Evolutionary conservation across 1,139 yeast species (phyloP).

Genomic region (Suhomyces bokatorum): DNA sequence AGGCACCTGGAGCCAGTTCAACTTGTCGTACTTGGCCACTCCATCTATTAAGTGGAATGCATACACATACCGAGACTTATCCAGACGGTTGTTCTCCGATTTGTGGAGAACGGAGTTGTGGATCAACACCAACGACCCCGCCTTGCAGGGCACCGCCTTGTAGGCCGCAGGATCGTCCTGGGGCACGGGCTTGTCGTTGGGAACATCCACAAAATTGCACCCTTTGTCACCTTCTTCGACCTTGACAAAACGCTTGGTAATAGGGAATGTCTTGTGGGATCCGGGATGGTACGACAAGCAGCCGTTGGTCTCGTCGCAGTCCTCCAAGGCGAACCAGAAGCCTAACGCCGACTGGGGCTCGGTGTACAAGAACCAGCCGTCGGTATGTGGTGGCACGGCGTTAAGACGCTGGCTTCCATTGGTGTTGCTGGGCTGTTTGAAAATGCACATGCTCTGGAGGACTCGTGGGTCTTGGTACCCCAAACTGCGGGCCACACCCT

Average conservation of each 20-base stretch:
- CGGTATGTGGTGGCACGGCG: constrained; percentile 79
- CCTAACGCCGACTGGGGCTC: constrained; percentile 74
- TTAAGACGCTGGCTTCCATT: constrained; percentile 55
- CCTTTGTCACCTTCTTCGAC: constrained; percentile 49
- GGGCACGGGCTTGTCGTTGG: constrained; percentile 20
- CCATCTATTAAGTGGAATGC: constrained; percentile 83
- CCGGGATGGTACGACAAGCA: constrained; percentile 76
- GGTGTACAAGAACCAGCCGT: constrained; percentile 72
- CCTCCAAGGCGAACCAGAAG: constrained; percentile 81
- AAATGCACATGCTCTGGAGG: constrained; percentile 76
- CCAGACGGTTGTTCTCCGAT: constrained; percentile 59
- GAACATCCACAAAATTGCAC: constrained; percentile 46
- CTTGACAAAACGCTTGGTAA: constrained; percentile 67
- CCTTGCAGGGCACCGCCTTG: constrained; percentile 59
- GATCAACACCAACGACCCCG: constrained; percentile 69
- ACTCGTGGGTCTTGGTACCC: constrained; percentile 66
- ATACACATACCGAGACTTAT: constrained; percentile 67
- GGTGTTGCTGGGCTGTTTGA: constrained; percentile 59
- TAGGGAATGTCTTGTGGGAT: constrained; percentile 59
- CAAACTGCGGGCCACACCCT: constrained; percentile 53
- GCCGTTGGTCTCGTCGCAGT: constrained; percentile 68
- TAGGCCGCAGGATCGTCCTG: constrained; percentile 39
- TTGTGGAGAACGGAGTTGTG: constrained; percentile 73
- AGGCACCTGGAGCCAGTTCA: constrained; percentile 80
- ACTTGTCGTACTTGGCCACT: constrained; percentile 52